Conservation (phyloP, 495 filamentous ascomycete species). For the Lepidopterella palustris region DNA sequence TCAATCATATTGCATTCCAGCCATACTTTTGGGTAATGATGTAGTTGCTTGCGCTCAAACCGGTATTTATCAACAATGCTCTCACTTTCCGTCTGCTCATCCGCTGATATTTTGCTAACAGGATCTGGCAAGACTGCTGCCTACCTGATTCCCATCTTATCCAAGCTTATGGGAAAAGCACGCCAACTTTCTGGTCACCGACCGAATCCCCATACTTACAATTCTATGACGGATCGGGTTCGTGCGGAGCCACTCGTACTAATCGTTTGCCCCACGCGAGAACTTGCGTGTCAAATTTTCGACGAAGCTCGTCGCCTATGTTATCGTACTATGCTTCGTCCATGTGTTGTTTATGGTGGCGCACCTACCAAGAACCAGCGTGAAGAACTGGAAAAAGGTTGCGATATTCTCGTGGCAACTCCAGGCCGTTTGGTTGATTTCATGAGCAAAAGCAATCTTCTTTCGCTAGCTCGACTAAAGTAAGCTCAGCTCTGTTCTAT, state of each 20-base stretch:
- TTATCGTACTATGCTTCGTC: slow-evolving; percentile 90
- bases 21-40: slow-evolving; percentile 65
- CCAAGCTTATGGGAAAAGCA: slow-evolving; percentile 88
- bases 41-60: slow-evolving; percentile 87
- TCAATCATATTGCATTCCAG: slow-evolving; percentile 75
- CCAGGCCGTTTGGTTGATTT: slow-evolving; percentile 83
- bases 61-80: slow-evolving; percentile 51
- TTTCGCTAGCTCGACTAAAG: slow-evolving; percentile 70
- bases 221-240: slow-evolving; percentile 40
- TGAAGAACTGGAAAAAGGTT: slow-evolving; percentile 69
- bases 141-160: slow-evolving; percentile 82
- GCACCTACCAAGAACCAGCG: slow-evolving; percentile 59
- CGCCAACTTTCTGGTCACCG: slow-evolving; percentile 73
- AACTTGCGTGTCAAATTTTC: slow-evolving; percentile 90
- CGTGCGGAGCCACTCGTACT: slow-evolving; percentile 81
- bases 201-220: slow-evolving; percentile 48
- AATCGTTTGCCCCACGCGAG: slow-evolving; percentile 78
- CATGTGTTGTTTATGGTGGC: slow-evolving; percentile 87
- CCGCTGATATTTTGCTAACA: slow-evolving; percentile 34
- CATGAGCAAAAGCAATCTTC: slow-evolving; percentile 57
- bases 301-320: slow-evolving; percentile 85
- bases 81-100: neutral
- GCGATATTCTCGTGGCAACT: slow-evolving; percentile 82
- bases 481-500: slow-evolving; percentile 38
- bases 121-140: slow-evolving; percentile 95